Conservation (phyloP, 179 eudicot genomes). For the Drosera spatulata region DNA sequence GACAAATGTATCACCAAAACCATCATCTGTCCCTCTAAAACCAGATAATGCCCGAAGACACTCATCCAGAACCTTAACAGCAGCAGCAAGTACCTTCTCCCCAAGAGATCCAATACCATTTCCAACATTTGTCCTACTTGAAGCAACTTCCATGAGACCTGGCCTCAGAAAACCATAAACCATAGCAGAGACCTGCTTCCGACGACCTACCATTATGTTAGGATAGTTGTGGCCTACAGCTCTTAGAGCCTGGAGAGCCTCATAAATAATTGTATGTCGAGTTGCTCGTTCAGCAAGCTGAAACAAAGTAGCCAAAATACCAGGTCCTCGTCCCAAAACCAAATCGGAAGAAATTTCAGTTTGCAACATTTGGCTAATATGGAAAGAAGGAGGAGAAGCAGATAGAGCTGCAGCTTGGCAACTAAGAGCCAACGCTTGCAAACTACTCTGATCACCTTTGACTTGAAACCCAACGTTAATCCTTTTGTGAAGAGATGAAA, state of each 20-base stretch:
- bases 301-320: slow-evolving; percentile 53
- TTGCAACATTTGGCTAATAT: slow-evolving; percentile 50
- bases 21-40: slow-evolving; percentile 93
- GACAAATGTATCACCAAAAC: slow-evolving; percentile 48
- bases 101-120: slow-evolving; percentile 29
- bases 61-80: slow-evolving; percentile 90
- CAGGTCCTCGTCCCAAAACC: slow-evolving; percentile 28
- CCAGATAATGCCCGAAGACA: slow-evolving; percentile 94
- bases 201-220: slow-evolving; percentile 42
- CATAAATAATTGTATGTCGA: slow-evolving; percentile 47
- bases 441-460: slow-evolving; percentile 56
- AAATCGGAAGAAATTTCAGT: slow-evolving; percentile 57
- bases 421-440: slow-evolving; percentile 60
- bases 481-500: slow-evolving; percentile 55
- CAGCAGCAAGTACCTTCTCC: slow-evolving; percentile 61
- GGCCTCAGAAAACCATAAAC: slow-evolving; percentile 36
- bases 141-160: slow-evolving; percentile 21
- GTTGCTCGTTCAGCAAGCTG: slow-evolving; percentile 43
- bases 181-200: slow-evolving; percentile 57
- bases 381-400: slow-evolving; percentile 57
- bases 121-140: slow-evolving; percentile 34
- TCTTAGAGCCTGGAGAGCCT: slow-evolving; percentile 96
- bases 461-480: slow-evolving; percentile 54
- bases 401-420: slow-evolving; percentile 79
- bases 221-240: slow-evolving; percentile 94